Percentiles rank a stretch among this genome's conserved stretches.
These are phyloP conservation scores for Gamarada debralockiae DNA, from an alignment of 495 filamentous ascomycete species.

Conservation along the genomic window DNA sequence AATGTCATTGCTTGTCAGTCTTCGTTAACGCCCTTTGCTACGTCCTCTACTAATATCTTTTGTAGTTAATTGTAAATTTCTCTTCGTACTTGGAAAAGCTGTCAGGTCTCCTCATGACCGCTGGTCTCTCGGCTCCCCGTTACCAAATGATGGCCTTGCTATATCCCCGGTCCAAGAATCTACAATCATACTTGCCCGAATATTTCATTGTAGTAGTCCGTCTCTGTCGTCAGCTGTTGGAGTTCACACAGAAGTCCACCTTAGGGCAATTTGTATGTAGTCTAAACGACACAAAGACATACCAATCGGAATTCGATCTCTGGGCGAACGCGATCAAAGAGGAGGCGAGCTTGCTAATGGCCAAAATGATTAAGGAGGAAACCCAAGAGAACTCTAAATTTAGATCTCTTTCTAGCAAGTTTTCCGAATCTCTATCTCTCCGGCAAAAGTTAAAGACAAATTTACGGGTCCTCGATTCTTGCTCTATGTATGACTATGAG, in stretches of 20 bases:
- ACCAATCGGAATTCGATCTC: conserved; percentile 30
- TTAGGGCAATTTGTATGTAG: conserved; percentile 30
- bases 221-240: conserved; percentile 34
- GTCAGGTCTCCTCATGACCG: conserved; percentile 36
- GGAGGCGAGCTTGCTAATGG: conserved; percentile 31
- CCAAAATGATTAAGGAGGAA: conserved; percentile 28
- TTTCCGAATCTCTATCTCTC: conserved; percentile 21
- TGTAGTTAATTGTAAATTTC: conserved; percentile 26
- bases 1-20: conserved; percentile 35
- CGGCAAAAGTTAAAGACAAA: conserved; percentile 27
- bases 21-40: conserved; percentile 6
- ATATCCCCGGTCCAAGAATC: conserved; percentile 34
- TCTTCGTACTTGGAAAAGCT: conserved; percentile 36
- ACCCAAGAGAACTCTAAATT: conserved; percentile 27
- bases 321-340: conserved; percentile 37
- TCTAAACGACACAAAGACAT: conserved; percentile 27
- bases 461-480: conserved; percentile 32
- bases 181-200: conserved; percentile 36
- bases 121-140: conserved; percentile 36
- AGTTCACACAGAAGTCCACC: conserved; percentile 30
- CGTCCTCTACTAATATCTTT: conserved; percentile 19
- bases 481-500: conserved; percentile 38
- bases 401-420: conserved; percentile 24
- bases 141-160: conserved; percentile 36
- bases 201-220: conserved; percentile 40